Evolutionary conservation across 2,329 filamentous ascomycete species (phyloP).

Genomic region (Aspergillus sp.): DNA sequence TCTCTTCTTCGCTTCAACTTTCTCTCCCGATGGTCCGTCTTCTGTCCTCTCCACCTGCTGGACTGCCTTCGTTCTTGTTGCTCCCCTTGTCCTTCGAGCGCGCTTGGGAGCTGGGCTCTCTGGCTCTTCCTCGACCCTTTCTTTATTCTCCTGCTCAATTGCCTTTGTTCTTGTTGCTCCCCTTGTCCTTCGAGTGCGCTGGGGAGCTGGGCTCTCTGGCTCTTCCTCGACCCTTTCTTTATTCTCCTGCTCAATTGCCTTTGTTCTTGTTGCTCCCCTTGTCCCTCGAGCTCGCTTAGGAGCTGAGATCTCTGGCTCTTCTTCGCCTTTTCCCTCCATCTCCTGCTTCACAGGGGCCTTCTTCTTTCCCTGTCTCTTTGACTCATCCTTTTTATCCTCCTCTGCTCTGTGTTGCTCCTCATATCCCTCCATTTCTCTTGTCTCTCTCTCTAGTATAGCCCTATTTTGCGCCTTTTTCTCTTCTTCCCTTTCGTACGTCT

Average conservation of each 20-base stretch:
- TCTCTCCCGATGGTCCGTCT: background rate
- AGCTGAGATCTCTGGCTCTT: background rate
- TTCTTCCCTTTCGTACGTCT: background rate
- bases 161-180: slow-evolving; percentile 4
- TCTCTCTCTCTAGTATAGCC: background rate
- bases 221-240: background rate
- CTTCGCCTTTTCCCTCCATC: background rate
- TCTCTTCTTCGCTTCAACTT: background rate
- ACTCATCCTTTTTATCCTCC: background rate
- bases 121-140: background rate
- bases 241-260: background rate
- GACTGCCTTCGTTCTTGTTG: slow-evolving; percentile 2
- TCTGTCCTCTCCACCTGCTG: background rate
- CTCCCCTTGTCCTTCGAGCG: background rate
- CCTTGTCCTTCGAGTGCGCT: background rate
- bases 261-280: slow-evolving; percentile 4
- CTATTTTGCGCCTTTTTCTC: background rate
- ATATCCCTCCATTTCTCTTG: background rate
- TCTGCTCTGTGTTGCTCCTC: background rate
- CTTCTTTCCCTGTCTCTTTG: background rate
- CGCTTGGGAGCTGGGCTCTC: too few relatives aligned
- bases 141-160: background rate
- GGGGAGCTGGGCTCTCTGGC: background rate
- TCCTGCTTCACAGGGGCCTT: background rate
- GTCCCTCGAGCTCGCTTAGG: background rate